These are phyloP conservation scores for Paxillus involutus DNA, from an alignment of 768 basidiomycete species.

Conservation along the genomic window DNA sequence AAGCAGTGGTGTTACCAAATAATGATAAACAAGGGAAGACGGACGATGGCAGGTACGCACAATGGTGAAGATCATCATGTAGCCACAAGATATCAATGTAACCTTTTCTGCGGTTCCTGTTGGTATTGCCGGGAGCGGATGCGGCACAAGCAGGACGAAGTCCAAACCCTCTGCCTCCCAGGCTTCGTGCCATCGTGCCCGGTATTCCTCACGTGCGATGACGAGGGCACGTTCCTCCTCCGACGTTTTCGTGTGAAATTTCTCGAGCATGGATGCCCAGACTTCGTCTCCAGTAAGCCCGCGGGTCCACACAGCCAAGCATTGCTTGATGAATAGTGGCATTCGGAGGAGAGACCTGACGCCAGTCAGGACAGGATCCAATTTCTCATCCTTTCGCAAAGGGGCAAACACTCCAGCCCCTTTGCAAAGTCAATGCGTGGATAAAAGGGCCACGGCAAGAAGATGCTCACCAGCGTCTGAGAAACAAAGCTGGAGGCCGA, in stretches of 20 bases:
- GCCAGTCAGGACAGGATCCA: conserved; percentile 30
- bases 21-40: not conserved
- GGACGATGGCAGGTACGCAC: conserved; percentile 26
- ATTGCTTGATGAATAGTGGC: conserved; percentile 39
- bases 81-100: conserved; percentile 33
- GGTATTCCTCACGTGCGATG: conserved; percentile 25
- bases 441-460: not conserved
- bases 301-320: conserved; percentile 41
- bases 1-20: not conserved
- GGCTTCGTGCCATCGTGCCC: conserved; percentile 36
- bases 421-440: conserved; percentile 18
- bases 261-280: conserved; percentile 30
- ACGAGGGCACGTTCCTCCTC: conserved; percentile 29
- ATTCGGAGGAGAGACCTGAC: conserved; percentile 23
- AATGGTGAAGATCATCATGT: conserved; percentile 43
- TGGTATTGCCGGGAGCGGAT: conserved; percentile 39
- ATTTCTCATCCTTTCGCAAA: conserved; percentile 34
- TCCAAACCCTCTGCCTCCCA: conserved; percentile 39
- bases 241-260: conserved; percentile 34
- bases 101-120: conserved; percentile 32
- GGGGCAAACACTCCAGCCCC: conserved; percentile 43
- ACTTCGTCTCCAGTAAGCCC: conserved; percentile 24
- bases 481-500: conserved; percentile 56
- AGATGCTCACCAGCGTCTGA: conserved; percentile 48
- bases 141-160: conserved; percentile 40